These are phyloP conservation scores for Seiridium cupressi DNA, from an alignment of 2,329 filamentous ascomycete genomes.

Conservation along the genomic window DNA sequence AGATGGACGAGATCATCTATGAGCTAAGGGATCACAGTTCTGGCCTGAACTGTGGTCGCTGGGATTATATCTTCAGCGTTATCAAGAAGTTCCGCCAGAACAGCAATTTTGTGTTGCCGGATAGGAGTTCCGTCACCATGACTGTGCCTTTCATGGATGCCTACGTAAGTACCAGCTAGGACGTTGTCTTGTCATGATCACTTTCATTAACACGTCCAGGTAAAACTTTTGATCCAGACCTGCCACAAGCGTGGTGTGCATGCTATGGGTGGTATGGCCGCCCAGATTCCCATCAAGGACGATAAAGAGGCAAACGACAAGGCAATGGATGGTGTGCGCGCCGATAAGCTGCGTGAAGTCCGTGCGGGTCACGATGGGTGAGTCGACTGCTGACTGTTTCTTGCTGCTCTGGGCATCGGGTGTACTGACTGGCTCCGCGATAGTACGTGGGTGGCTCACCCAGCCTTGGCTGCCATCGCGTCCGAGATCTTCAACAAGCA, in stretches of 20 bases:
- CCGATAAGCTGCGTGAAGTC: conserved; percentile 95
- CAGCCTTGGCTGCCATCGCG: conserved; percentile 83
- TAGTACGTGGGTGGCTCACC: conserved; percentile 93
- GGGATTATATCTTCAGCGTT: conserved; percentile 99
- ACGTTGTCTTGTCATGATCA: background rate
- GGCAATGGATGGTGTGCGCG: conserved; percentile 89
- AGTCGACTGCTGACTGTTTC: background rate
- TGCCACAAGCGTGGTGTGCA: conserved; percentile 97
- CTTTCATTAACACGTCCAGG: conserved; percentile 20
- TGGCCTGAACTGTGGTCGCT: conserved; percentile 95
- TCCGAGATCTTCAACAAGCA: conserved; percentile 94
- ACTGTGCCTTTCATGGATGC: conserved; percentile 97
- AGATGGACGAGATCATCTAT: conserved; percentile 99
- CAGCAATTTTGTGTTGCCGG: conserved; percentile 87
- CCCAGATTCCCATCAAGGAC: conserved; percentile 98
- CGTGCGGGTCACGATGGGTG: conserved; percentile 85
- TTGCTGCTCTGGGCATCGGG: background rate
- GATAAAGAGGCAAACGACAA: conserved; percentile 86
- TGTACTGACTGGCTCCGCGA: background rate
- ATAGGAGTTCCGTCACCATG: conserved; percentile 92
- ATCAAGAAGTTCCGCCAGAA: conserved; percentile 99
- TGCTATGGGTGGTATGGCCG: conserved; percentile 98
- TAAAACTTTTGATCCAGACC: conserved; percentile 96
- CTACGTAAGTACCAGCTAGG: conserved; percentile 53
- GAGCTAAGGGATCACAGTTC: conserved; percentile 95